Conservation (phyloP, 768 basidiomycete genomes). For the Naganishia onofrii region DNA sequence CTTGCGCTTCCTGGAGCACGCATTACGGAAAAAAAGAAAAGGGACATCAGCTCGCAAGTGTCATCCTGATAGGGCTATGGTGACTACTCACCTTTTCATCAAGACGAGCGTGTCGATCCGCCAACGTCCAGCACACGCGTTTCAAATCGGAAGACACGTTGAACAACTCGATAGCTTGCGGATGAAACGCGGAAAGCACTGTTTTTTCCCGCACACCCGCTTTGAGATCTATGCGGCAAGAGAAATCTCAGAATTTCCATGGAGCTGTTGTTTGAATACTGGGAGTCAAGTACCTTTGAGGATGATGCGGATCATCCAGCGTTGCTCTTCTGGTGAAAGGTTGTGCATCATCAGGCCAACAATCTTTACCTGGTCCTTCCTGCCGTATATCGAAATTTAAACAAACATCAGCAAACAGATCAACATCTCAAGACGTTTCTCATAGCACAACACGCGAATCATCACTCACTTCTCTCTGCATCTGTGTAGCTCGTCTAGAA, state of each 20-base stretch:
- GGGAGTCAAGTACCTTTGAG: conserved; percentile 73
- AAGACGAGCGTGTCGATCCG: conserved; percentile 66
- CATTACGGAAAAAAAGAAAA: background rate
- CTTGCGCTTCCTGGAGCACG: conserved; percentile 67
- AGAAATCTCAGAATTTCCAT: background rate
- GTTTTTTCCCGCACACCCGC: conserved; percentile 94
- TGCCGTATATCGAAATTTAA: conserved; percentile 47
- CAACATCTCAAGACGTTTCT: no score
- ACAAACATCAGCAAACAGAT: background rate
- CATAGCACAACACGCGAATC: no score
- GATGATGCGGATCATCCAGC: conserved; percentile 94
- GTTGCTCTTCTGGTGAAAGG: conserved; percentile 80
- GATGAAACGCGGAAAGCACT: conserved; percentile 85
- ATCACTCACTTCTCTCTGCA: conserved; percentile 71
- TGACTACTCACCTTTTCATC: conserved; percentile 46
- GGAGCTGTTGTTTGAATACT: background rate
- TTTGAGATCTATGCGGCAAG: conserved; percentile 65
- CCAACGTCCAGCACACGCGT: conserved; percentile 84
- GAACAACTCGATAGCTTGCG: conserved; percentile 88
- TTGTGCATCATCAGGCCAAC: conserved; percentile 64
- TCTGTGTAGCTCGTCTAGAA: conserved; percentile 73
- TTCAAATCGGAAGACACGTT: conserved; percentile 96
- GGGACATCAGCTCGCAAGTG: background rate
- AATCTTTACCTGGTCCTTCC: conserved; percentile 71
- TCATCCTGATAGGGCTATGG: background rate